phyloP scores from a whole-genome alignment of 2,329 filamentous ascomycete species.

The Pseudogymnoascus sp. region DNA sequence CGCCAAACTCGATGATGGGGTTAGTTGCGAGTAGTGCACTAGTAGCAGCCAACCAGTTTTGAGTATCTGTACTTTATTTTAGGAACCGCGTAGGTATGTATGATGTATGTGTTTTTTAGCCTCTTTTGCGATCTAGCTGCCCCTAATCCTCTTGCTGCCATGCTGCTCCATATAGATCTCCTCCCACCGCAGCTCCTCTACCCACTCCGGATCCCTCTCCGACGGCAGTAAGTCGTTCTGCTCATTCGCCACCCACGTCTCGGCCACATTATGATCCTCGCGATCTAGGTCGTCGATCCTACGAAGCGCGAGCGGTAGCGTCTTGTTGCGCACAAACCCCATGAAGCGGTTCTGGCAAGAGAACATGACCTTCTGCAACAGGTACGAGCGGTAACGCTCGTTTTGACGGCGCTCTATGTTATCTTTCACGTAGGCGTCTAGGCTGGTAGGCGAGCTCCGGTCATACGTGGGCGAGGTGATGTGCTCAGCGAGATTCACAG shows the following conservation, averaged over 20 bases:
- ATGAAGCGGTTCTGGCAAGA: conserved; percentile 23
- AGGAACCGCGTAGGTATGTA: no score
- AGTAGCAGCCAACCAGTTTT: neutral
- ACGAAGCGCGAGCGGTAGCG: conserved; percentile 23
- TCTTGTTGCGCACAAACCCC: conserved; percentile 20
- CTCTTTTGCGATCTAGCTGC: no score
- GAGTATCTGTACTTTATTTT: neutral
- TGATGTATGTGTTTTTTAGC: no score
- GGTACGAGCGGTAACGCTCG: conserved; percentile 22
- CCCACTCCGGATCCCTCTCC: neutral
- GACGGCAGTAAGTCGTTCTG: neutral
- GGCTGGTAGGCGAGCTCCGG: conserved; percentile 13
- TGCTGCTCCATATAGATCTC: neutral
- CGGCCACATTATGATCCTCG: neutral
- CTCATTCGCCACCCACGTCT: neutral
- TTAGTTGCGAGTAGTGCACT: neutral
- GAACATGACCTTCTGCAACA: conserved; percentile 25
- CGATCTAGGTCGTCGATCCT: conserved; percentile 19
- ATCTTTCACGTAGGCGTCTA: conserved; percentile 18
- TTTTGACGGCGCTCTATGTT: conserved; percentile 23
- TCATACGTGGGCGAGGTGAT: conserved; percentile 14
- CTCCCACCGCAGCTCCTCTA: neutral
- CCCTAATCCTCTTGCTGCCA: neutral
- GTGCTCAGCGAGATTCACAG: conserved; percentile 18
- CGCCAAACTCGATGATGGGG: neutral